Conservation (phyloP, 768 basidiomycete genomes). For the Lactarius deliciosus region DNA sequence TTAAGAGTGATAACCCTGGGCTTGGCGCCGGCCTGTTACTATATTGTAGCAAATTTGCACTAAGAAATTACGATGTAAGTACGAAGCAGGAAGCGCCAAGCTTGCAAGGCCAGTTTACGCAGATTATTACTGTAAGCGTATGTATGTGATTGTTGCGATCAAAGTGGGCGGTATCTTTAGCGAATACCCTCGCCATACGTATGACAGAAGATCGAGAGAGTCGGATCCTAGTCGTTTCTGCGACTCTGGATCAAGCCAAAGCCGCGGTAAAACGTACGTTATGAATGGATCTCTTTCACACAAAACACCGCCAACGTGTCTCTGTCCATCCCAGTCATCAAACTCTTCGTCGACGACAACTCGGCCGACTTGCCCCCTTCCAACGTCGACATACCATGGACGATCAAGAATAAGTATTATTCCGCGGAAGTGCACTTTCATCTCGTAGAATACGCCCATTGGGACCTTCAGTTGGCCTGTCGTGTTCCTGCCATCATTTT, state of each 20-base stretch:
- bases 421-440: conserved; percentile 72
- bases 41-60: not conserved
- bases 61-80: not conserved
- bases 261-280: conserved; percentile 34
- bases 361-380: conserved; percentile 14
- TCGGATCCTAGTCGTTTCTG: conserved; percentile 33
- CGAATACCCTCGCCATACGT: not conserved
- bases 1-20: not conserved
- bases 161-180: not conserved
- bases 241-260: conserved; percentile 31
- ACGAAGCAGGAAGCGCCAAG: not conserved
- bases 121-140: not conserved
- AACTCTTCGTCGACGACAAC: conserved; percentile 28
- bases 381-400: conserved; percentile 57
- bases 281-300: not conserved
- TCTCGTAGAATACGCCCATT: conserved; percentile 46
- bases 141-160: not conserved
- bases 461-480: conserved; percentile 43
- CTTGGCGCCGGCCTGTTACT: not conserved
- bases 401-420: conserved; percentile 79
- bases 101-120: not conserved
- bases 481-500: conserved; percentile 71
- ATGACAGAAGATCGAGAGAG: conserved; percentile 19
- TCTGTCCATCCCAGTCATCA: conserved; percentile 31
- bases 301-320: conserved; percentile 9